phyloP scores from a whole-genome alignment of 495 filamentous ascomycete genomes.

The Pyrenula aspistea region DNA sequence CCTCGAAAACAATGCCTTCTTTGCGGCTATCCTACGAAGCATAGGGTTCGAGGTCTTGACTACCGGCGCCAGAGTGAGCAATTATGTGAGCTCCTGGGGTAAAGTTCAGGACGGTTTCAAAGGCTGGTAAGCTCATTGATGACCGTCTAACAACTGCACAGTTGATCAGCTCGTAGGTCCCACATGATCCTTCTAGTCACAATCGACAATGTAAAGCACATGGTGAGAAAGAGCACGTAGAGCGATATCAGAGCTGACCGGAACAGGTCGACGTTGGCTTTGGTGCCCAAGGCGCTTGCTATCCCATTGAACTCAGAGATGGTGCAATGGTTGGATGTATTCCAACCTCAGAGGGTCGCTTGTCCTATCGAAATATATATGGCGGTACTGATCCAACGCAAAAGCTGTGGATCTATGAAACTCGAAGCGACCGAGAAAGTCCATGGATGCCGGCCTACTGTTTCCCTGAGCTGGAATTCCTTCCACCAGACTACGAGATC shows the following conservation, averaged over 20 bases:
- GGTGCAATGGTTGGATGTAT: slow-evolving; percentile 26
- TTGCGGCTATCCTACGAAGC: slow-evolving; percentile 46
- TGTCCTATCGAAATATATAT: slow-evolving; percentile 31
- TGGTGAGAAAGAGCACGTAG: slow-evolving; percentile 15
- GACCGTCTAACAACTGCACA: not conserved
- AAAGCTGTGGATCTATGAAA: slow-evolving; percentile 49
- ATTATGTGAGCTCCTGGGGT: slow-evolving; percentile 11
- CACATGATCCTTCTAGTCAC: slow-evolving; percentile 62
- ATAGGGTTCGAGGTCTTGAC: slow-evolving; percentile 48
- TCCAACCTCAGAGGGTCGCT: slow-evolving; percentile 34
- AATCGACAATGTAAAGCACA: slow-evolving; percentile 38
- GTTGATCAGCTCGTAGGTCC: slow-evolving; percentile 17
- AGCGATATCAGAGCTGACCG: not conserved
- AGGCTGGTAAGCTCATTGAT: not conserved
- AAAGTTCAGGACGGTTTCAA: slow-evolving; percentile 2
- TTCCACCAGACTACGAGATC: slow-evolving; percentile 41
- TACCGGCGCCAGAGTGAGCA: slow-evolving; percentile 27
- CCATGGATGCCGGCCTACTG: slow-evolving; percentile 43
- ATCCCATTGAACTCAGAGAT: slow-evolving; percentile 38
- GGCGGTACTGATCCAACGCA: slow-evolving; percentile 24
- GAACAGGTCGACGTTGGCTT: slow-evolving; percentile 59
- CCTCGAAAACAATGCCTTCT: slow-evolving; percentile 61
- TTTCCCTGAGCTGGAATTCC: slow-evolving; percentile 49
- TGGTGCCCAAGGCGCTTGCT: slow-evolving; percentile 43
- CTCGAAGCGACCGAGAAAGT: slow-evolving; percentile 27